A percentile compares a stretch with the other conserved stretches of the same genome.
These are phyloP conservation scores for Albugo candida DNA, from an alignment of 352 stramenopile species.

Conservation along the genomic window DNA sequence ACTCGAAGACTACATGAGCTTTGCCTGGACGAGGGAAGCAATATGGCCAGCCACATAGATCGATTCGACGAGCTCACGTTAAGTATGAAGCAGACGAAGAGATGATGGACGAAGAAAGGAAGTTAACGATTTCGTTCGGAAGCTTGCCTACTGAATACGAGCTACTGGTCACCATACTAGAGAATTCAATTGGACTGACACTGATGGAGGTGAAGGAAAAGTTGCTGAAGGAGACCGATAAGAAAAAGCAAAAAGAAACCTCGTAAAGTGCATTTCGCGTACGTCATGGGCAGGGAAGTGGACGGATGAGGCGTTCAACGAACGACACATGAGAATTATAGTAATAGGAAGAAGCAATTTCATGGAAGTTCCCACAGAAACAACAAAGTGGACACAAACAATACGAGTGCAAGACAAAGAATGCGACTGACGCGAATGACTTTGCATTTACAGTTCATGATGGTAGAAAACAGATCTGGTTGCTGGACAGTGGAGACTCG, in stretches of 20 bases:
- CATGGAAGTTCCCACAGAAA: neutral
- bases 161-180: conserved; percentile 1
- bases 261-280: conserved; percentile 2
- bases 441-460: neutral
- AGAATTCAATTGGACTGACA: conserved; percentile 5
- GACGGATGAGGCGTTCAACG: neutral
- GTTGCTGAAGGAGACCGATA: conserved; percentile 10
- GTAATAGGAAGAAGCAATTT: neutral
- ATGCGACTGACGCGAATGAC: neutral
- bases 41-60: neutral
- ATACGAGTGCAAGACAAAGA: neutral
- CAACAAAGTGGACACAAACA: conserved; percentile 3
- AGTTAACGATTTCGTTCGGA: conserved; percentile 4
- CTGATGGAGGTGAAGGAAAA: conserved; percentile 13
- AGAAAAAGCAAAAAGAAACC: neutral
- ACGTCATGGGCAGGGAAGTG: neutral
- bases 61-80: conserved; percentile 2
- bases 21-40: too few relatives aligned
- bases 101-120: neutral
- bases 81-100: neutral
- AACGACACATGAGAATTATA: neutral
- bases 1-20: too few relatives aligned
- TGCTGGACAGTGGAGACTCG: conserved; percentile 8
- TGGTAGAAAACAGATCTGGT: neutral
- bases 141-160: conserved; percentile 3